Conservation (phyloP, 331 rosid species). For the Pyrus hybrid region DNA sequence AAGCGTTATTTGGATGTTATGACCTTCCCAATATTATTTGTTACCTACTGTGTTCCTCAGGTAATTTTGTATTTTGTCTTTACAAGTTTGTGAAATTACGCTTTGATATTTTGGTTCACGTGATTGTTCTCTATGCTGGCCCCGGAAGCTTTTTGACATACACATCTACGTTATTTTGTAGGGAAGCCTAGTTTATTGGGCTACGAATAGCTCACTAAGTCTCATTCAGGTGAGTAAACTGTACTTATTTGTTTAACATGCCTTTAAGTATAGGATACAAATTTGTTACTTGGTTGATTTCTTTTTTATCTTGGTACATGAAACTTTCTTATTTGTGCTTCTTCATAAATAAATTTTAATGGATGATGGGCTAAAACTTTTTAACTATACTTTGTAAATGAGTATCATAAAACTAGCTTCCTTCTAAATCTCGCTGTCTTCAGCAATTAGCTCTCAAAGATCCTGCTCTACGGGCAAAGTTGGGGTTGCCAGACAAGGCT, state of each 20-base stretch:
- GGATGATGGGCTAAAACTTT: neutral
- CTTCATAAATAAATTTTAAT: neutral
- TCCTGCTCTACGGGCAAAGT: slow-evolving; percentile 56
- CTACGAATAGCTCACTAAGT: slow-evolving; percentile 62
- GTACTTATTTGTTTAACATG: neutral
- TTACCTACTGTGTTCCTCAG: slow-evolving; percentile 71
- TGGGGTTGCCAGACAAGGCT: slow-evolving; percentile 49
- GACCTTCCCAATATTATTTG: slow-evolving; percentile 40
- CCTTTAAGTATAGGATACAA: neutral
- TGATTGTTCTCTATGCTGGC: neutral
- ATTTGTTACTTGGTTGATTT: neutral
- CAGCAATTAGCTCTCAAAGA: slow-evolving; percentile 66
- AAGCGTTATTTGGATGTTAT: slow-evolving; percentile 53
- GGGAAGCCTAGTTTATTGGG: slow-evolving; percentile 96
- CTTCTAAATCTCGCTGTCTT: slow-evolving; percentile 11
- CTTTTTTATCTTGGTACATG: neutral
- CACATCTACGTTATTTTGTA: slow-evolving; percentile 25
- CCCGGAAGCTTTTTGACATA: neutral
- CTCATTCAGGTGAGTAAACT: slow-evolving; percentile 51
- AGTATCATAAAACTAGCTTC: neutral
- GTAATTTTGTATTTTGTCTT: slow-evolving; percentile 30
- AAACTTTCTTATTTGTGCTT: neutral
- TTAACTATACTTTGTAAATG: neutral
- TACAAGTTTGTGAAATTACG: slow-evolving; percentile 7
- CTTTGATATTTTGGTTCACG: slow-evolving; percentile 1